Conservation (phyloP, 371 early-diverging fungal species). For the Apophysomyces trapeziformis region DNA sequence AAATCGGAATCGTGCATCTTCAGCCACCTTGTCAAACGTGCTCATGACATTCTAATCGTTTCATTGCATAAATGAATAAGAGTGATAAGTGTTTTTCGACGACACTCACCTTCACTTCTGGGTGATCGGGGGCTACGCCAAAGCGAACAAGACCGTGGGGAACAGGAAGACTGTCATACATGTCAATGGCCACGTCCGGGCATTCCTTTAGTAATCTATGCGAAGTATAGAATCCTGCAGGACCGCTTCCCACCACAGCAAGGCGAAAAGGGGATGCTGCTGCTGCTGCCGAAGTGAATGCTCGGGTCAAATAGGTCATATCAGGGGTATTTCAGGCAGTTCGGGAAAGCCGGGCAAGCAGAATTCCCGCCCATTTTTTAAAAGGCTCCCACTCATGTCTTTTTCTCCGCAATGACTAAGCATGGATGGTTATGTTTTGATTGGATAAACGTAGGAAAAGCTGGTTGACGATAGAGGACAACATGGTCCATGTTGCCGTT, state of each 20-base stretch:
- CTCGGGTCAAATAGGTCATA: constrained; percentile 10
- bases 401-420: too few species aligned
- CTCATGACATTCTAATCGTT: constrained; percentile 74
- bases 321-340: neutral
- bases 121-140: constrained; percentile 99
- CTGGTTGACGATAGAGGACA: too few species aligned
- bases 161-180: constrained; percentile 86
- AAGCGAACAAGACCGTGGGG: constrained; percentile 95
- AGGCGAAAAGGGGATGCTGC: constrained; percentile 47
- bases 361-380: neutral
- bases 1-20: constrained; percentile 74
- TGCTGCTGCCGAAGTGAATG: constrained; percentile 25
- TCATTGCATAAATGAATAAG: constrained; percentile 3
- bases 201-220: constrained; percentile 72
- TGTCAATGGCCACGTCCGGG: constrained; percentile 70
- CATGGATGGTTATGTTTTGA: too few species aligned
- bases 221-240: constrained; percentile 95
- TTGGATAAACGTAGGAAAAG: too few species aligned
- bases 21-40: constrained; percentile 83
- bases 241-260: constrained; percentile 87
- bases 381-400: too few species aligned
- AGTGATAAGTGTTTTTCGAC: too few species aligned
- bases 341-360: neutral
- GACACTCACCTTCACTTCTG: constrained; percentile 87
- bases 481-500: neutral